Conservation (phyloP, 2,329 filamentous ascomycete genomes). For the Cladosporium oxysporum region DNA sequence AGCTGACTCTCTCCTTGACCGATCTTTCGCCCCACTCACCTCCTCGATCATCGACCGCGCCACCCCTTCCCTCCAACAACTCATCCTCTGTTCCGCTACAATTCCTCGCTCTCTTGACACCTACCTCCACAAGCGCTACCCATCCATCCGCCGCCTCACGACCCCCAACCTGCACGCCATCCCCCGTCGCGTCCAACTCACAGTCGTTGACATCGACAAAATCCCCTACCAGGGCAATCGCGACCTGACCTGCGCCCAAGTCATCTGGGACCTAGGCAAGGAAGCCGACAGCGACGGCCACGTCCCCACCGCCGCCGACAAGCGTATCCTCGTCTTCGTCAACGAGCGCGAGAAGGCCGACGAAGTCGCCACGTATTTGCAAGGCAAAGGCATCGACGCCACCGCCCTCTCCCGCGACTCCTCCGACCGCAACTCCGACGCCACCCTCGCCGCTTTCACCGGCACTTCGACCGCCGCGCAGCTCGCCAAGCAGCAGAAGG, state of each 20-base stretch:
- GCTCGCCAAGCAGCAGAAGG: slow-evolving; percentile 13
- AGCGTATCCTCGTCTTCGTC: slow-evolving; percentile 91
- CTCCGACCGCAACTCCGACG: slow-evolving; percentile 71
- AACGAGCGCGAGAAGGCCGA: slow-evolving; percentile 91
- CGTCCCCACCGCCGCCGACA: slow-evolving; percentile 63
- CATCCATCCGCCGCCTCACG: slow-evolving; percentile 79
- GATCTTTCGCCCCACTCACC: slow-evolving; percentile 84
- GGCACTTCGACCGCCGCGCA: slow-evolving; percentile 8
- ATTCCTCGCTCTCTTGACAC: slow-evolving; percentile 88
- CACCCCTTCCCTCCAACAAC: slow-evolving; percentile 76
- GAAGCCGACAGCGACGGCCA: slow-evolving; percentile 50
- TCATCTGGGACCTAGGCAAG: slow-evolving; percentile 89
- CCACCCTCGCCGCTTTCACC: slow-evolving; percentile 77
- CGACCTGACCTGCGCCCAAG: slow-evolving; percentile 87
- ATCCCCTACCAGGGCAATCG: slow-evolving; percentile 95
- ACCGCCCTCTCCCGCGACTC: slow-evolving; percentile 83
- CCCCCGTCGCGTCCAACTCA: slow-evolving; percentile 88
- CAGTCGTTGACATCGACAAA: slow-evolving; percentile 86
- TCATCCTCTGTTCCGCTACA: slow-evolving; percentile 93
- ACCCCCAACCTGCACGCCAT: slow-evolving; percentile 97
- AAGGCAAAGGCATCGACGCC: slow-evolving; percentile 84
- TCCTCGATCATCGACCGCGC: slow-evolving; percentile 79
- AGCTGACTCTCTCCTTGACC: slow-evolving; percentile 92
- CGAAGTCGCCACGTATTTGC: slow-evolving; percentile 76
- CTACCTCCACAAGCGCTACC: slow-evolving; percentile 78